Conservation (phyloP, 106 monocot genomes). For the Gastrodia elata region DNA sequence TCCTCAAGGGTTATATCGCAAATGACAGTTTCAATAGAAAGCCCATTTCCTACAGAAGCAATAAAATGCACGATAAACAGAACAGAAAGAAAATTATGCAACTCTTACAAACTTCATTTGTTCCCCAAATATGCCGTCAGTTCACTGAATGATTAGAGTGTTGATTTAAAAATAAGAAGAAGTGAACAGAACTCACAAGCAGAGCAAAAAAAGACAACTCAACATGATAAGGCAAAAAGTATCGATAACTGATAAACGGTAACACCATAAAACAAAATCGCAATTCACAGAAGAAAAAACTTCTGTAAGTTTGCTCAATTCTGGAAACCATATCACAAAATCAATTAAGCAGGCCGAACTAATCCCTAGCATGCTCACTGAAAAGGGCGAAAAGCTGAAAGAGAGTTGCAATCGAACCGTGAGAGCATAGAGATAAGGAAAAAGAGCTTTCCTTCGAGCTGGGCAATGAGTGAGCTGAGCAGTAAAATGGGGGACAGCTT, state of each 20-base stretch:
- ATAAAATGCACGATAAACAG: background rate
- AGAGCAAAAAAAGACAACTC: background rate
- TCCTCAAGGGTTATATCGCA: background rate
- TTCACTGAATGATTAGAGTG: background rate
- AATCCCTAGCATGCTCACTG: background rate
- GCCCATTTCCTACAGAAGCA: conserved; percentile 3
- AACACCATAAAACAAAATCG: background rate
- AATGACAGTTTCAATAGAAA: background rate
- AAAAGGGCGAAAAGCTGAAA: background rate
- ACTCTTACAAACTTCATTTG: background rate
- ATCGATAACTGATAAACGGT: background rate
- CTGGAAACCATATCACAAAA: background rate
- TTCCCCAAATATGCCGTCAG: background rate
- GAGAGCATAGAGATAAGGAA: background rate
- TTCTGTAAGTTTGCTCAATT: background rate
- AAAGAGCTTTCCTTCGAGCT: background rate
- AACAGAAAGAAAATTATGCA: too few relatives aligned
- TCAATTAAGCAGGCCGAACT: background rate
- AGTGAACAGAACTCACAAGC: background rate
- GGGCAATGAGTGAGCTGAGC: background rate
- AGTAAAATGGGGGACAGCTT: too few relatives aligned
- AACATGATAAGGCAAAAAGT: background rate
- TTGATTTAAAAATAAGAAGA: background rate
- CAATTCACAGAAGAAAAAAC: too few relatives aligned
- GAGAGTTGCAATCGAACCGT: background rate